Conservation (phyloP, 306 rosid genomes). For the Medicago arabica region DNA sequence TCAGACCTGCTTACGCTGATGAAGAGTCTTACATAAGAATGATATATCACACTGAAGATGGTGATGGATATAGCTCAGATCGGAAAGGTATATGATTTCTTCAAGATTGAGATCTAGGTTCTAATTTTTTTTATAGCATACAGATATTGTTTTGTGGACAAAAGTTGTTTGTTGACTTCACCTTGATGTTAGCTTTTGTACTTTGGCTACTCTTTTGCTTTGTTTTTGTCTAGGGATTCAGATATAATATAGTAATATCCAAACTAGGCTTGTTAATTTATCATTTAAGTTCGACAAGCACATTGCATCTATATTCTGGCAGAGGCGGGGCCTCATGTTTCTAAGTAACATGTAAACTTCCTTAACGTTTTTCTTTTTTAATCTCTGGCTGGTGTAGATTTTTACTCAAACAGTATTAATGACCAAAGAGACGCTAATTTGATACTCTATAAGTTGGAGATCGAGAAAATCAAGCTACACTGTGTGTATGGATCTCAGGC, state of each 20-base stretch:
- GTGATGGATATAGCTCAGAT: slow-evolving; percentile 60
- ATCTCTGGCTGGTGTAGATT: slow-evolving; percentile 56
- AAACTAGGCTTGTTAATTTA: slow-evolving; percentile 20
- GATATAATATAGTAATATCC: slow-evolving; percentile 30
- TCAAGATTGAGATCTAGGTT: slow-evolving; percentile 33
- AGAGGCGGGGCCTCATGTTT: slow-evolving; percentile 23
- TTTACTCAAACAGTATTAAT: slow-evolving; percentile 44
- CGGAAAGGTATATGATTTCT: slow-evolving; percentile 64
- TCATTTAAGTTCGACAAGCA: slow-evolving; percentile 21
- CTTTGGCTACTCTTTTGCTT: not conserved
- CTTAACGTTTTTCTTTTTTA: slow-evolving; percentile 30
- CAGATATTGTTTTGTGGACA: slow-evolving; percentile 22
- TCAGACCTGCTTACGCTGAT: slow-evolving; percentile 79
- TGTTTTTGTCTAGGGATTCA: slow-evolving; percentile 26
- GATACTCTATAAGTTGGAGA: slow-evolving; percentile 78
- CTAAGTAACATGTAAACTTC: slow-evolving; percentile 27
- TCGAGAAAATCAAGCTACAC: slow-evolving; percentile 75
- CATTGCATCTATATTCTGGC: slow-evolving; percentile 24
- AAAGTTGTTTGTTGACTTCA: slow-evolving; percentile 19
- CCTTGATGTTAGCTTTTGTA: not conserved
- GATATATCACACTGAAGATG: slow-evolving; percentile 57
- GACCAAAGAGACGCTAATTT: slow-evolving; percentile 50
- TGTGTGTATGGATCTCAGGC: slow-evolving; percentile 91
- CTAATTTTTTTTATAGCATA: slow-evolving; percentile 21
- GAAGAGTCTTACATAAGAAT: slow-evolving; percentile 73